phyloP scores from a whole-genome alignment of 352 stramenopile species.

The Pythium utonaiense region DNA sequence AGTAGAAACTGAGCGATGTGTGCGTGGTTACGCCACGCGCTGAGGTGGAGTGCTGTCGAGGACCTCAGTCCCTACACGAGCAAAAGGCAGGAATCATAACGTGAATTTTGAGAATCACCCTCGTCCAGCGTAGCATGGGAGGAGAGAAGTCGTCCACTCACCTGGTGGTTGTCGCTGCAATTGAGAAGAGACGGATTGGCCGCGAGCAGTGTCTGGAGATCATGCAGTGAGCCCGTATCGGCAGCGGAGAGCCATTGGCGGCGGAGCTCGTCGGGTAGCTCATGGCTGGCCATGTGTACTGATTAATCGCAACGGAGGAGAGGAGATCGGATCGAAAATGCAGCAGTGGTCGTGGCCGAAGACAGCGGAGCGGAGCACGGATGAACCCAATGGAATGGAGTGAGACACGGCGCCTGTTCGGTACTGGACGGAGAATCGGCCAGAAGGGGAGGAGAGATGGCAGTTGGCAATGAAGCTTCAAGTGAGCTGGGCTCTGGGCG shows the following conservation, averaged over 20 bases:
- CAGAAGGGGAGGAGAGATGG: no score
- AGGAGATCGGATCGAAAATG: background rate
- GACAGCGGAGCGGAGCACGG: background rate
- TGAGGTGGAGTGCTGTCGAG: constrained; percentile 34
- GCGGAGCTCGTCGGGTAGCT: background rate
- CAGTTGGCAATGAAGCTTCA: no score
- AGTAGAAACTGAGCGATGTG: constrained; percentile 28
- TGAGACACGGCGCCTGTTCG: background rate
- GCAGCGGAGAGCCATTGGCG: constrained; percentile 23
- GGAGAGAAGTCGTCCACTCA: no score
- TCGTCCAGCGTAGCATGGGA: background rate
- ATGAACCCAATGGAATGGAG: background rate
- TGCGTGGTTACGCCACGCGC: constrained; percentile 30
- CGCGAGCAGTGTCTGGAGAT: constrained; percentile 17
- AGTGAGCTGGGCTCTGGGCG: no score
- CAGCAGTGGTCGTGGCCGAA: background rate
- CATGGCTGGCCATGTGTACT: background rate
- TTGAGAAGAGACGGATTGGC: constrained; percentile 27
- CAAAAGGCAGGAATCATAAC: no score
- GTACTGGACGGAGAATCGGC: no score
- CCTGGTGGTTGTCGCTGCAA: constrained; percentile 22
- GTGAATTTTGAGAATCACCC: background rate
- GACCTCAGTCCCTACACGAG: constrained; percentile 27
- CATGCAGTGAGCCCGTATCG: constrained; percentile 16
- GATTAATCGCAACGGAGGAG: background rate